Percentiles rank a stretch among this genome's conserved stretches.
phyloP scores from a whole-genome alignment of 345 rosid species.

The Hevea brasiliensis region DNA sequence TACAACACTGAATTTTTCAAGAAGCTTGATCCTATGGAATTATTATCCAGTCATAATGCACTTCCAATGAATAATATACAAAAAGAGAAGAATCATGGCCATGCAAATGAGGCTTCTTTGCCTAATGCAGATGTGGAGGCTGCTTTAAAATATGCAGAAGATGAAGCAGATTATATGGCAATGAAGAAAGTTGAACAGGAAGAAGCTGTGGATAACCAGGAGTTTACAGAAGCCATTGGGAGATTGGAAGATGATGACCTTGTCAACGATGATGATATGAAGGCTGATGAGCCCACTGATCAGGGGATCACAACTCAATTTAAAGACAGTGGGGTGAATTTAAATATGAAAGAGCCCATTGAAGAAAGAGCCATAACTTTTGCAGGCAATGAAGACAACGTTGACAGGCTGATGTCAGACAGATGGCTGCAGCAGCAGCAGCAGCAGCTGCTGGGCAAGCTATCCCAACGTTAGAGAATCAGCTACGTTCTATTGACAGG shows the following conservation, averaged over 20 bases:
- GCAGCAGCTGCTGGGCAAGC: constrained; percentile 90
- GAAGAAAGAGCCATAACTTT: constrained; percentile 60
- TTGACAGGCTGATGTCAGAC: constrained; percentile 86
- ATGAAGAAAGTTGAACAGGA: constrained; percentile 95
- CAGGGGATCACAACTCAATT: constrained; percentile 36
- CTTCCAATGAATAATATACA: constrained; percentile 53
- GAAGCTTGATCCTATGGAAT: constrained; percentile 98
- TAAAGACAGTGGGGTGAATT: constrained; percentile 42
- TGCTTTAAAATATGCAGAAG: constrained; percentile 94
- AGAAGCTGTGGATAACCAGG: constrained; percentile 99
- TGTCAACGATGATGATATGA: constrained; percentile 76
- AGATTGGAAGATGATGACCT: constrained; percentile 90
- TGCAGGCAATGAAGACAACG: constrained; percentile 76
- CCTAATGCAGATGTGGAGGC: constrained; percentile 97
- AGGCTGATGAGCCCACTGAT: constrained; percentile 73
- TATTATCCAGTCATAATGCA: constrained; percentile 79
- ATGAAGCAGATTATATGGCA: constrained; percentile 99
- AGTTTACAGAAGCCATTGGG: constrained; percentile 88
- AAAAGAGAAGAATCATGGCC: constrained; percentile 46
- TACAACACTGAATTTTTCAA: constrained; percentile 97
- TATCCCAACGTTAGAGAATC: constrained; percentile 78
- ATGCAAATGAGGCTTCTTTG: constrained; percentile 54
- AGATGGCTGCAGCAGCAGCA: constrained; percentile 96
- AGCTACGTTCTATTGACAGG: constrained; percentile 89
- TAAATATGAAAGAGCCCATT: constrained; percentile 34